Evolutionary conservation across 1,139 yeast genomes (phyloP).

Genomic region (Suhomyces yuchorum): DNA sequence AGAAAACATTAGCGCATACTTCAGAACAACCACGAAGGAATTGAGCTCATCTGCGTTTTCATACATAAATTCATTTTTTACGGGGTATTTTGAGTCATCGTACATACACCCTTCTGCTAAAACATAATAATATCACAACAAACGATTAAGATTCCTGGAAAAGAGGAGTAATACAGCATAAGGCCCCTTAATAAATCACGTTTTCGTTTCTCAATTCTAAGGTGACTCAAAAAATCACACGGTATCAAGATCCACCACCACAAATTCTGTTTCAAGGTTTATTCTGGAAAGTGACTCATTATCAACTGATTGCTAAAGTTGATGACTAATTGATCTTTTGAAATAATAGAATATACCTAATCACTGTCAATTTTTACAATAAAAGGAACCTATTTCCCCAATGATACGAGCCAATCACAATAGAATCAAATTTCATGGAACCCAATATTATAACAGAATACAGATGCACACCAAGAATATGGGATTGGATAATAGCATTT

Average conservation of each 20-base stretch:
- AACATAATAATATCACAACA: not conserved
- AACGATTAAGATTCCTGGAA: not conserved
- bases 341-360: not conserved
- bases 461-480: conserved; percentile 10
- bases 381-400: not conserved
- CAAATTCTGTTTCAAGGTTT: not conserved
- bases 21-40: no score
- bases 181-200: no score
- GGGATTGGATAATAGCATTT: conserved; percentile 1
- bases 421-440: conserved; percentile 9
- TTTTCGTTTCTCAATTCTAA: no score
- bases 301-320: no score
- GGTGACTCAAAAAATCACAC: no score
- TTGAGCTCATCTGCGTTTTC: not conserved
- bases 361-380: not conserved
- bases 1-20: no score
- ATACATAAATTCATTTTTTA: not conserved
- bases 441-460: conserved; percentile 9
- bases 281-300: not conserved
- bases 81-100: not conserved
- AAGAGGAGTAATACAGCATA: not conserved
- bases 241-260: not conserved
- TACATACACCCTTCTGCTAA: not conserved
- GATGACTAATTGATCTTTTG: not conserved
- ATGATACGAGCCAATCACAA: conserved; percentile 15